These are phyloP conservation scores for Sarcomyxa edulis DNA, from an alignment of 768 basidiomycete genomes.

Conservation along the genomic window DNA sequence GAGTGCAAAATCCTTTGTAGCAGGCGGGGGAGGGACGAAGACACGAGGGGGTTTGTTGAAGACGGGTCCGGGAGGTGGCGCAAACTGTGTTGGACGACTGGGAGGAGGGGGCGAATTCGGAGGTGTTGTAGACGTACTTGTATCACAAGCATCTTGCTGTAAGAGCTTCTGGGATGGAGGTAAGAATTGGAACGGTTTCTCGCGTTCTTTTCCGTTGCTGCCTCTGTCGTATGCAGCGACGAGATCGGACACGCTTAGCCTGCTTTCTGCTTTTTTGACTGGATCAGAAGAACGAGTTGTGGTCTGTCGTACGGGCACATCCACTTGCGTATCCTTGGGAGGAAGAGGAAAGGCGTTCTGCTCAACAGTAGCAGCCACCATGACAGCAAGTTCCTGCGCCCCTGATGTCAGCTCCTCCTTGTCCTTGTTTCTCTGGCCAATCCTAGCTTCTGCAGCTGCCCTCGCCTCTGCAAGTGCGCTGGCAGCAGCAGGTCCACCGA, in stretches of 20 bases:
- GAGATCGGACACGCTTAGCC: constrained; percentile 61
- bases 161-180: constrained; percentile 6
- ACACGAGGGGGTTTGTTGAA: constrained; percentile 57
- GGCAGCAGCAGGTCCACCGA: constrained; percentile 50
- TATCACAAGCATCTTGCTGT: constrained; percentile 11
- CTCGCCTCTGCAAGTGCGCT: constrained; percentile 63
- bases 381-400: constrained; percentile 7
- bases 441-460: constrained; percentile 61
- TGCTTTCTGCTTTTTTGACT: neutral
- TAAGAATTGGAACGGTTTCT: constrained; percentile 20
- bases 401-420: constrained; percentile 30
- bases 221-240: constrained; percentile 35
- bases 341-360: neutral
- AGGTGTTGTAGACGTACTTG: constrained; percentile 51
- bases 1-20: constrained; percentile 16
- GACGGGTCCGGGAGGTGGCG: constrained; percentile 38
- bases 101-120: constrained; percentile 49
- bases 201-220: constrained; percentile 26
- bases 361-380: neutral
- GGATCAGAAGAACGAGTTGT: neutral
- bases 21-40: constrained; percentile 38
- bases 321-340: constrained; percentile 7
- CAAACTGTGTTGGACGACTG: constrained; percentile 25
- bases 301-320: constrained; percentile 4
- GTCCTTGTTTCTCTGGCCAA: constrained; percentile 58